Conservation (phyloP, 1,139 yeast species). For the Candida albicans region DNA sequence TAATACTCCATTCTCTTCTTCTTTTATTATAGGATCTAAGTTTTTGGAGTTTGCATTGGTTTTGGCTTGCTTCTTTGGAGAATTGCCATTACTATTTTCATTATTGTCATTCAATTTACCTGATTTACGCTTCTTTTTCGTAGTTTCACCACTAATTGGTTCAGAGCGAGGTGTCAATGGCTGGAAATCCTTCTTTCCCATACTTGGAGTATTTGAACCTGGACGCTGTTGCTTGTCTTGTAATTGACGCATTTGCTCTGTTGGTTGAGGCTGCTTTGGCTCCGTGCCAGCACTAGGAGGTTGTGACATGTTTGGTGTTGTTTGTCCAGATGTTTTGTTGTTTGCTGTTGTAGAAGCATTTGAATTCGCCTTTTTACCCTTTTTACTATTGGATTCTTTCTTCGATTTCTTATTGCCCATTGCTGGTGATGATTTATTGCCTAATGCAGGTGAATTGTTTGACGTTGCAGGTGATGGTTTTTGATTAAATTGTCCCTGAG, state of each 20-base stretch:
- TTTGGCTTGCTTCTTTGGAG: constrained; percentile 33
- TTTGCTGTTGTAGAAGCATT: constrained; percentile 8
- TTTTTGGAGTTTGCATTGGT: constrained; percentile 13
- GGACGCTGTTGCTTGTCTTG: constrained; percentile 5
- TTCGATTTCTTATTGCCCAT: constrained; percentile 19
- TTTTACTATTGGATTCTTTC: constrained; percentile 30
- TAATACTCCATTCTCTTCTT: constrained; percentile 27
- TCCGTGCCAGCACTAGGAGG: constrained; percentile 15
- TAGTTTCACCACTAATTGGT: constrained; percentile 27
- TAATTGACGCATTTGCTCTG: constrained; percentile 3
- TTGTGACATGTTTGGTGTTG: constrained; percentile 10
- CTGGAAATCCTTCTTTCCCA: constrained; percentile 36
- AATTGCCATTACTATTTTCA: constrained; percentile 8
- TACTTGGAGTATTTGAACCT: constrained; percentile 25
- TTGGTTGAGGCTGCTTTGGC: constrained; percentile 17
- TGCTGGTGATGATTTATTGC: constrained; percentile 40
- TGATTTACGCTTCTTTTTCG: constrained; percentile 28
- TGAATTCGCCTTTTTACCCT: constrained; percentile 33
- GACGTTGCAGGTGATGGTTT: constrained; percentile 30
- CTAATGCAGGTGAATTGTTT: constrained; percentile 32
- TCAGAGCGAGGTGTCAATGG: constrained; percentile 49
- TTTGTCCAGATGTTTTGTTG: constrained; percentile 7
- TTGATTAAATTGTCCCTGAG: constrained; percentile 14
- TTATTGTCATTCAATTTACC: constrained; percentile 20
- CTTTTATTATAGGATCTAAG: constrained; percentile 5